Evolutionary conservation across 129 eudicot species (phyloP).

Genomic region (Sambucus nigra): DNA sequence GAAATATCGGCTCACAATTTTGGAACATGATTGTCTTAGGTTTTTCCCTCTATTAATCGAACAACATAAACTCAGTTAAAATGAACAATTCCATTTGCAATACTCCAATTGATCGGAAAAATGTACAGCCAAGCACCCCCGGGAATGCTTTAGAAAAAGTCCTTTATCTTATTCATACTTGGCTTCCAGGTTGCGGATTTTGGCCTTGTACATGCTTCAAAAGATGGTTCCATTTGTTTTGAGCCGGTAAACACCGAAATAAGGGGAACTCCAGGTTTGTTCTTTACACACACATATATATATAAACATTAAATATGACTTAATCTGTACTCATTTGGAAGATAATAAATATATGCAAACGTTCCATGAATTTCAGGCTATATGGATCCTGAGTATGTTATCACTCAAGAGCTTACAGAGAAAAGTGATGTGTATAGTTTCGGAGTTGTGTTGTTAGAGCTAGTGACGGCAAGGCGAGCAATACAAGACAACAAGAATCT

Average conservation of each 20-base stretch:
- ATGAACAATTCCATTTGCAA: neutral
- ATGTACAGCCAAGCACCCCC: too few species aligned
- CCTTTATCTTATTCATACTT: too few species aligned
- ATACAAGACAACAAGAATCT: conserved; percentile 72
- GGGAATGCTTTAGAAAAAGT: too few species aligned
- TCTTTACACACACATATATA: too few species aligned
- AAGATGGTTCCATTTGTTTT: conserved; percentile 80
- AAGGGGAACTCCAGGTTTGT: conserved; percentile 96
- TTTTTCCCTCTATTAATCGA: neutral
- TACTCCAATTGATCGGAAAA: neutral
- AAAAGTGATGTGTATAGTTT: conserved; percentile 95
- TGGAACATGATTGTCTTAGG: neutral
- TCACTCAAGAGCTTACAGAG: conserved; percentile 77
- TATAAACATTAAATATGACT: too few species aligned
- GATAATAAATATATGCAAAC: too few species aligned
- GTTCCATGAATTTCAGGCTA: conserved; percentile 87
- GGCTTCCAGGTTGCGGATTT: conserved; percentile 88
- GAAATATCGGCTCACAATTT: too few species aligned
- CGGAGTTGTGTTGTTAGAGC: conserved; percentile 74
- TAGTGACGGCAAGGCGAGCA: conserved; percentile 65
- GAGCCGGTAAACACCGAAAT: conserved; percentile 87
- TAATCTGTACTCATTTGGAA: too few species aligned
- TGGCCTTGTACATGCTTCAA: conserved; percentile 88
- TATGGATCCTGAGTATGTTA: conserved; percentile 88
- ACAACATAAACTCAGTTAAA: too few species aligned